These are phyloP conservation scores for Phaeophleospora eucalypticola DNA, from an alignment of 2,329 filamentous ascomycete species.

Conservation along the genomic window DNA sequence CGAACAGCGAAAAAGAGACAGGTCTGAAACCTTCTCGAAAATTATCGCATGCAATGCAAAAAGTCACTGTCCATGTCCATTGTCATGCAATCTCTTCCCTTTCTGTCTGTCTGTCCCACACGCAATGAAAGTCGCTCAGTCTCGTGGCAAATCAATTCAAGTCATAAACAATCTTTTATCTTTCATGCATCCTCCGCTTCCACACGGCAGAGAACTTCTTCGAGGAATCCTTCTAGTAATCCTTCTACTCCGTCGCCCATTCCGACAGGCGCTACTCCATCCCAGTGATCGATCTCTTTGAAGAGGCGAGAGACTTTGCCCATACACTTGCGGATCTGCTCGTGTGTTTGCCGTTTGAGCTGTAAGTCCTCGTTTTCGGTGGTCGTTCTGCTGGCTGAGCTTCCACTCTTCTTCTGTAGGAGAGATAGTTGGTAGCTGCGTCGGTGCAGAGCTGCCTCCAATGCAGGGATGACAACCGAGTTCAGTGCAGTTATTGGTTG, in stretches of 20 bases:
- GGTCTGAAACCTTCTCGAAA: too few species aligned
- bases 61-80: too few species aligned
- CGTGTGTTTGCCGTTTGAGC: conserved; percentile 63
- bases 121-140: not conserved
- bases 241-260: conserved; percentile 89
- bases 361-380: conserved; percentile 34
- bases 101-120: not conserved
- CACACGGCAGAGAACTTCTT: conserved; percentile 88
- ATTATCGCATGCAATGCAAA: too few species aligned
- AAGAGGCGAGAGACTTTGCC: conserved; percentile 79
- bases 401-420: conserved; percentile 47
- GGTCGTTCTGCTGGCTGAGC: conserved; percentile 22
- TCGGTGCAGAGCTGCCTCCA: conserved; percentile 84
- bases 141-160: too few species aligned
- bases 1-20: too few species aligned
- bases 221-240: conserved; percentile 85
- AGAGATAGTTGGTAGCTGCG: conserved; percentile 59
- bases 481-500: conserved; percentile 76
- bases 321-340: conserved; percentile 75
- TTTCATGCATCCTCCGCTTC: conserved; percentile 70
- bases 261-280: conserved; percentile 79
- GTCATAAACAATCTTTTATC: not conserved
- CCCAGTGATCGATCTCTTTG: conserved; percentile 83
- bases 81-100: too few species aligned
- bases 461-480: conserved; percentile 86